Conservation (phyloP, 257 asterid genomes). For the Lycium ferocissimum region DNA sequence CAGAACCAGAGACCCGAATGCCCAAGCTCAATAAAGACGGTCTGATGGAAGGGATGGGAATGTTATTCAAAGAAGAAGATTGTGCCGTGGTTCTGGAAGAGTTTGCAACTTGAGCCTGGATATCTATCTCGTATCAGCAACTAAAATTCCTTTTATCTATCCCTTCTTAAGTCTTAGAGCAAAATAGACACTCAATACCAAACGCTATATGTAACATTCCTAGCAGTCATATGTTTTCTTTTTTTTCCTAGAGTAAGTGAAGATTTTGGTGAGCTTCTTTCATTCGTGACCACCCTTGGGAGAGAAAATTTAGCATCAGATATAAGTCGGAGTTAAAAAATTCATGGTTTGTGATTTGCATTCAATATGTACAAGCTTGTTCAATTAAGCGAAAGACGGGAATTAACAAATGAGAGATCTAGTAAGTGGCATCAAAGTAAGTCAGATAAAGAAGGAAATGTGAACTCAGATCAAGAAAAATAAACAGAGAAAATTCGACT, state of each 20-base stretch:
- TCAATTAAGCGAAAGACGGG: neutral
- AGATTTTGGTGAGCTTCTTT: neutral
- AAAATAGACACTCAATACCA: neutral
- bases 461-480: neutral
- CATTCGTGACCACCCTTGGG: neutral
- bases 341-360: neutral
- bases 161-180: neutral
- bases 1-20: constrained; percentile 74
- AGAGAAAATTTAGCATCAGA: neutral
- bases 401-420: neutral
- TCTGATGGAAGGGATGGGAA: no score
- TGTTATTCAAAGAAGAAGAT: neutral
- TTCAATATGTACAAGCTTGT: constrained; percentile 10
- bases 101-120: neutral
- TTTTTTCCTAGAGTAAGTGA: neutral
- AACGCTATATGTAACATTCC: neutral
- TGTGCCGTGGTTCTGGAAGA: no score
- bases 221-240: neutral
- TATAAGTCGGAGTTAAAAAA: no score
- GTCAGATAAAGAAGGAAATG: neutral
- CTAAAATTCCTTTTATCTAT: neutral
- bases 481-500: neutral
- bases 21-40: no score
- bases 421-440: neutral
- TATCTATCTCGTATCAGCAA: neutral